A percentile compares a stretch with the other conserved stretches of the same genome.
Evolutionary conservation across 352 stramenopile genomes (phyloP).

Genomic region (Aphanomyces stellatus): DNA sequence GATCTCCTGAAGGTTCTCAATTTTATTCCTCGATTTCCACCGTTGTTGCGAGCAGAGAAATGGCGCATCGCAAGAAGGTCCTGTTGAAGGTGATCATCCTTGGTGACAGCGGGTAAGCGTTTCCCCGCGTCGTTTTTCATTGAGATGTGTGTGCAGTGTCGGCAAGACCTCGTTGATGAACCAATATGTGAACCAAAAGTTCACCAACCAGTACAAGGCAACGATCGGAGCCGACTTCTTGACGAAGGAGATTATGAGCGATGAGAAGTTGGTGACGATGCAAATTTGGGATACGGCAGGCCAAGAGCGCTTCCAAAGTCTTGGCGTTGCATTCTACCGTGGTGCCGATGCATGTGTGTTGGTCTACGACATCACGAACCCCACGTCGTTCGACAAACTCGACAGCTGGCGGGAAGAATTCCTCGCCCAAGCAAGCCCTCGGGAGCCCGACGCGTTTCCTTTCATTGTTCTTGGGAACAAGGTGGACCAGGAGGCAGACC

Average conservation of each 20-base stretch:
- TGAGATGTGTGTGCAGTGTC: conserved; percentile 83
- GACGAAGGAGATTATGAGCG: conserved; percentile 94
- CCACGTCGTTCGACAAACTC: conserved; percentile 97
- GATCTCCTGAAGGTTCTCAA: neutral
- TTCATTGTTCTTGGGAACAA: conserved; percentile 99
- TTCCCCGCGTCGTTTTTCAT: neutral
- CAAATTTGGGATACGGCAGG: conserved; percentile 99
- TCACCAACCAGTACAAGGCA: conserved; percentile 98
- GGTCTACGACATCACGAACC: conserved; percentile 99
- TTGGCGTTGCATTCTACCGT: conserved; percentile 98
- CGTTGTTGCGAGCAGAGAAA: conserved; percentile 22
- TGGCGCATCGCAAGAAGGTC: conserved; percentile 92
- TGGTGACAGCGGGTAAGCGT: conserved; percentile 90
- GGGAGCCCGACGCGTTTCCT: conserved; percentile 91
- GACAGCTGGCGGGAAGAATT: conserved; percentile 98
- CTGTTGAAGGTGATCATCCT: conserved; percentile 98
- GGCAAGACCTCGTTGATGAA: conserved; percentile 99
- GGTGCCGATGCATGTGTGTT: conserved; percentile 97
- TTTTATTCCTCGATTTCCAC: conserved; percentile 2
- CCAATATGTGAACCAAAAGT: conserved; percentile 98
- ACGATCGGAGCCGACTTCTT: conserved; percentile 99
- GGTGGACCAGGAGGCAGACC: conserved; percentile 90
- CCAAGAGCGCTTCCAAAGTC: conserved; percentile 97
- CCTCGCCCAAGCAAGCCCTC: conserved; percentile 84
- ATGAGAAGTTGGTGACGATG: conserved; percentile 95